Evolutionary conservation across 768 basidiomycete species (phyloP).

Genomic region (Mrakia gelida): DNA sequence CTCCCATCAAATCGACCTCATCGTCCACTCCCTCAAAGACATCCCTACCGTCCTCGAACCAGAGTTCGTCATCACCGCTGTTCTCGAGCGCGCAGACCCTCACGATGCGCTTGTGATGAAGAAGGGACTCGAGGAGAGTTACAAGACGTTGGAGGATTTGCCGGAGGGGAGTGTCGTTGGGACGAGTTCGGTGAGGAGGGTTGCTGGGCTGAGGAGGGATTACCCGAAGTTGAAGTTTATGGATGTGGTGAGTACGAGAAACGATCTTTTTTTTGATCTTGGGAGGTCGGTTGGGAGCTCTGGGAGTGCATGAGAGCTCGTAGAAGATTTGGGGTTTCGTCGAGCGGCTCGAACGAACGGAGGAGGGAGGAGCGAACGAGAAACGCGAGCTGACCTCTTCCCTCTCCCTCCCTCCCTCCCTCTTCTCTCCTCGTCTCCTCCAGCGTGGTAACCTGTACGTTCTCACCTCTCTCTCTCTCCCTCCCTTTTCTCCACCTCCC

Average conservation of each 20-base stretch:
- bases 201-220: conserved; percentile 77
- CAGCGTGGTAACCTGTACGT: conserved; percentile 20
- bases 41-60: conserved; percentile 81
- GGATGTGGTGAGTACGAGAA: conserved; percentile 84
- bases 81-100: conserved; percentile 81
- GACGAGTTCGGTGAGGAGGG: conserved; percentile 85
- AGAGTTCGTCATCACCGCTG: conserved; percentile 78
- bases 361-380: neutral
- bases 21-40: conserved; percentile 90
- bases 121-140: conserved; percentile 54
- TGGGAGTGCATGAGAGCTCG: too few relatives aligned
- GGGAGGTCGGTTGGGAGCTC: too few relatives aligned
- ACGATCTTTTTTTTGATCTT: too few relatives aligned
- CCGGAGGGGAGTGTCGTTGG: conserved; percentile 86
- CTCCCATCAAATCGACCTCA: conserved; percentile 72
- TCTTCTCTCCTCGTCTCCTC: neutral
- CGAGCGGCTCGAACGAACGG: too few relatives aligned
- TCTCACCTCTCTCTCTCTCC: neutral
- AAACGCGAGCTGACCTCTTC: neutral
- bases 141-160: conserved; percentile 71
- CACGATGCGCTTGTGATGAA: conserved; percentile 85
- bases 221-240: conserved; percentile 73
- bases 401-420: neutral
- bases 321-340: too few relatives aligned
- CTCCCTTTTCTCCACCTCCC: neutral